These are phyloP conservation scores for Xerocomus spinulosus DNA, from an alignment of 768 basidiomycete species.

Conservation along the genomic window DNA sequence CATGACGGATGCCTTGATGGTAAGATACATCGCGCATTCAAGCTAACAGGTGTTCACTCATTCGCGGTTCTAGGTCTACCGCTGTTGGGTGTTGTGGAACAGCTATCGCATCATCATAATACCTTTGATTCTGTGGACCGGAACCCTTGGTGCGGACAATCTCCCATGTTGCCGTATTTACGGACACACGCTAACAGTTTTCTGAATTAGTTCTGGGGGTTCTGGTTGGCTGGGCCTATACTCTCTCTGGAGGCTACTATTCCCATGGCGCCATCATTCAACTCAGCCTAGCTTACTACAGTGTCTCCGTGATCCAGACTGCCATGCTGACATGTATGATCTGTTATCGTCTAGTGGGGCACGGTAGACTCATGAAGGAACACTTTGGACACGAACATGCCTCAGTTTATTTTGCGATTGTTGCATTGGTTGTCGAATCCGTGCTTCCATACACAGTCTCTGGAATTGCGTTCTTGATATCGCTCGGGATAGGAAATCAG, in stretches of 20 bases:
- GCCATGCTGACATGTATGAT: constrained; percentile 9
- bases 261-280: too few relatives aligned
- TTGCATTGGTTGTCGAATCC: constrained; percentile 11
- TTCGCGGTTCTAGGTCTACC: constrained; percentile 30
- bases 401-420: constrained; percentile 3
- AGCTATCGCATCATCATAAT: constrained; percentile 2
- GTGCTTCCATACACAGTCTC: constrained; percentile 10
- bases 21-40: constrained; percentile 3
- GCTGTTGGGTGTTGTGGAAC: constrained; percentile 34
- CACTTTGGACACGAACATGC: constrained; percentile 4
- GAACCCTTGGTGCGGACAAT: constrained; percentile 9
- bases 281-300: constrained; percentile 3
- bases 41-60: neutral
- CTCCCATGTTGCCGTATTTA: neutral
- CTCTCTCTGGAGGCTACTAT: neutral
- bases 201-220: constrained; percentile 5
- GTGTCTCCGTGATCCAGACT: neutral
- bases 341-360: constrained; percentile 4
- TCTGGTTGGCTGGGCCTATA: neutral
- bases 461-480: constrained; percentile 4
- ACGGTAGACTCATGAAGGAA: neutral
- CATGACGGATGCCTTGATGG: constrained; percentile 26
- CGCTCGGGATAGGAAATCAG: neutral
- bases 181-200: neutral
- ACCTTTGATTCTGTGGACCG: constrained; percentile 10